Evolutionary conservation across 768 basidiomycete species (phyloP), one percentile per base, ranked within the genome.

Genomic region (Podaxis sp.): DNA sequence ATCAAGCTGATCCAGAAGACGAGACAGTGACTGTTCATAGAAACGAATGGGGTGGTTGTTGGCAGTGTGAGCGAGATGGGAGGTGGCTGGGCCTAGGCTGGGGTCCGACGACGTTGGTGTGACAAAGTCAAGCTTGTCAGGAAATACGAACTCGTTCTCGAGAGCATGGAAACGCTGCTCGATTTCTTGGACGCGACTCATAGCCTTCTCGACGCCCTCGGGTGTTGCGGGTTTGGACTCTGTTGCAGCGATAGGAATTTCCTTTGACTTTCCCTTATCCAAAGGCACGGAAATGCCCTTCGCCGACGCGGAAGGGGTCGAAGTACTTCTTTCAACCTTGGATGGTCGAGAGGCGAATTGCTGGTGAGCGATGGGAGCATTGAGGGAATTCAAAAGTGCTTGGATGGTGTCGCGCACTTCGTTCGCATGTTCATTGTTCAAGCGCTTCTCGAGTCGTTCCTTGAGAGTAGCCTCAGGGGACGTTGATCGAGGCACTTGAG

Each of bases 1-100:
- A 67, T 92, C 90, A 26, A 91, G 77, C 64, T 80, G 76, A 11
- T 77, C 68, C 19, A 92, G 73, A 26, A 92, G 77, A 44, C 78
- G 74, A 56, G 79, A 79, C n/a, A 91, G 74, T 19, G 82, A 80
- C 66, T 89, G 81, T 66, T 87, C 84, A 72, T 88, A 87, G 65
- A 78, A 81, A 59, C 85, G 85, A 42, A 91, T 74, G 0, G 85
- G 81, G 28, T 83, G 81, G 70, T 90, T 92, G 52, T 70, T 73
- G 9, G 82, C 67, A 28, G 84, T 85, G 76, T 82, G 90, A 3
- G 84, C 77, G 9, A 92, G 81, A 40, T 74, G 74, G 6, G 73
- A 69, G n/a, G 70, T 71, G 3, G 67, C 62, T 2, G 71, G 66
- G 7, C 61, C 65, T 19, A 66, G 57, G 38, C 66, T 68, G 8